A percentile compares a stretch with the other conserved stretches of the same genome.
These are phyloP conservation scores for Solanum pennellii DNA, from an alignment of 257 asterid species.

Conservation along the genomic window DNA sequence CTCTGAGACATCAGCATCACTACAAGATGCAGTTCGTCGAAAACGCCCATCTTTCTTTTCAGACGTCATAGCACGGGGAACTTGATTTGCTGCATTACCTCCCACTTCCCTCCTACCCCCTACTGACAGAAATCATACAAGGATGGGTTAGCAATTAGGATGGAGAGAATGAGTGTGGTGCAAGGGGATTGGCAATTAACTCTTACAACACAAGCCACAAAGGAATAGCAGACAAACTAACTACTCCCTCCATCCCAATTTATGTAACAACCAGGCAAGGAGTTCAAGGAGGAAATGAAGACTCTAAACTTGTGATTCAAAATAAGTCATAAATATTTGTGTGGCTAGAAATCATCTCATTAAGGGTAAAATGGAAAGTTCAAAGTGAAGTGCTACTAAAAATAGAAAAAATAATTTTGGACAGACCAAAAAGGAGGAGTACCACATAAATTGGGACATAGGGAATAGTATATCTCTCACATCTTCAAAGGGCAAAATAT, in stretches of 20 bases:
- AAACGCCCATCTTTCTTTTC: conserved; percentile 56
- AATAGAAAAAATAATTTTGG: background rate
- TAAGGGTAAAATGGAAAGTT: background rate
- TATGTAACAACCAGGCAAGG: background rate
- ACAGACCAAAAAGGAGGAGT: background rate
- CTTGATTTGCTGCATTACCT: conserved; percentile 28
- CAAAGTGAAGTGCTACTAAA: background rate
- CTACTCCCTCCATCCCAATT: background rate
- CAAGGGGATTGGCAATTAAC: background rate
- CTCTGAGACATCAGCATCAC: conserved; percentile 70
- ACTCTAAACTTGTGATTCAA: background rate
- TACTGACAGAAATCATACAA: background rate
- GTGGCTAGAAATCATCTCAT: background rate
- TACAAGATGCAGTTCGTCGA: conserved; percentile 60
- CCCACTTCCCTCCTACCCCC: conserved; percentile 42
- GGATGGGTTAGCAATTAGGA: background rate
- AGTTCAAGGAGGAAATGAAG: background rate
- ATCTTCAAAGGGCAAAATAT: background rate
- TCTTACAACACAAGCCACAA: background rate
- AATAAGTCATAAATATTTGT: background rate
- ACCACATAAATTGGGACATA: background rate
- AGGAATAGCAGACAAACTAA: background rate
- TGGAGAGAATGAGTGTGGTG: background rate
- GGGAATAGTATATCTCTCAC: background rate
- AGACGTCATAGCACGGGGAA: conserved; percentile 13